These are phyloP conservation scores for Thecaphora thlaspeos DNA, from an alignment of 1,284 basidiomycete genomes.

Conservation along the genomic window DNA sequence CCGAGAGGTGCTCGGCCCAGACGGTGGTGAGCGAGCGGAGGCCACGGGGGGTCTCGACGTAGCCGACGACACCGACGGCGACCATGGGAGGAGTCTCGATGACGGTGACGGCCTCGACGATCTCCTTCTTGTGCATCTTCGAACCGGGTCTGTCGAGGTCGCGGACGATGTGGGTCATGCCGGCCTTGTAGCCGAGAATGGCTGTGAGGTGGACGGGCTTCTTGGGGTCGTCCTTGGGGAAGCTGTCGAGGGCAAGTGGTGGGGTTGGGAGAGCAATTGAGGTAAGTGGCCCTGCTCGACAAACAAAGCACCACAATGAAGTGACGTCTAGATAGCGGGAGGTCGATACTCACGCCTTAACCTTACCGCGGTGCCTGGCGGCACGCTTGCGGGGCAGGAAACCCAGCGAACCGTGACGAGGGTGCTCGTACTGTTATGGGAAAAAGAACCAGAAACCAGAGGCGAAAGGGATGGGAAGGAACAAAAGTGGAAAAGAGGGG, in stretches of 20 bases:
- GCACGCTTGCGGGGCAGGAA: conserved; percentile 58
- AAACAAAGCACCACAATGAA: too few relatives aligned
- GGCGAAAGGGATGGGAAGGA: conserved; percentile 5
- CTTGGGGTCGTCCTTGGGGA: conserved; percentile 90
- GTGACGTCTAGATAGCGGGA: too few relatives aligned
- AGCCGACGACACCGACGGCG: conserved; percentile 96
- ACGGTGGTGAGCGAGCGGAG: conserved; percentile 77
- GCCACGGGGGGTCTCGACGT: conserved; percentile 99
- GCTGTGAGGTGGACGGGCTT: conserved; percentile 99
- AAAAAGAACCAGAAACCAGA: conserved; percentile 5
- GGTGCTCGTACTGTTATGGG: conserved; percentile 54
- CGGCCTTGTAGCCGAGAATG: conserved; percentile 98
- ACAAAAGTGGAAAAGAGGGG: conserved; percentile 7
- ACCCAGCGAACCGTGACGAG: conserved; percentile 57
- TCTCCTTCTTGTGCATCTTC: conserved; percentile 67
- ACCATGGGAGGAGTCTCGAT: conserved; percentile 97
- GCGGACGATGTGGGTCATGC: conserved; percentile 99
- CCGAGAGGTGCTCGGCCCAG: conserved; percentile 69
- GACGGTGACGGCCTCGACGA: conserved; percentile 95
- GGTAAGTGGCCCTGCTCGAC: conserved; percentile 3
- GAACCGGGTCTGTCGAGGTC: conserved; percentile 99
- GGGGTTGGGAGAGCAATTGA: background rate
- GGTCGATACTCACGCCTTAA: conserved; percentile 49
- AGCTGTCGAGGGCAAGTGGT: conserved; percentile 9
- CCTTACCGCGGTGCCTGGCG: conserved; percentile 56